Evolutionary conservation across 345 rosid species (phyloP).

Genomic region (Adansonia digitata): DNA sequence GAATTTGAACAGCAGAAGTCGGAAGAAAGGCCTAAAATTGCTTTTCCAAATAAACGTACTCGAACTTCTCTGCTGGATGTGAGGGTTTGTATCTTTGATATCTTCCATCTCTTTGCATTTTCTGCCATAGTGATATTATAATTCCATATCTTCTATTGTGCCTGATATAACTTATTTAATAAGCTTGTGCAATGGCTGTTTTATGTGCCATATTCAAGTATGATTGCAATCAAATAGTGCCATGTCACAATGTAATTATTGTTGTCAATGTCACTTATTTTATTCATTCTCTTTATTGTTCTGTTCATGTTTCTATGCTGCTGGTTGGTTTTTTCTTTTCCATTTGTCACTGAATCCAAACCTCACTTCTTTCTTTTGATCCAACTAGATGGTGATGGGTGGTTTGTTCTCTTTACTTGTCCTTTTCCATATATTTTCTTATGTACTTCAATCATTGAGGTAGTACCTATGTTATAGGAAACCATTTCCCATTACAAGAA

Average conservation of each 20-base stretch:
- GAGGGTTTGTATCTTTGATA: conserved; percentile 43
- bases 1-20: conserved; percentile 75
- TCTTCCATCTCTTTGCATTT: conserved; percentile 7
- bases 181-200: conserved; percentile 2
- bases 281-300: not conserved
- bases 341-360: not conserved
- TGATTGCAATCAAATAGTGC: not conserved
- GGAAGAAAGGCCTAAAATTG: conserved; percentile 68
- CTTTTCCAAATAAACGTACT: conserved; percentile 78
- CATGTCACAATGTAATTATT: not conserved
- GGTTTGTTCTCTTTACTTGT: conserved; percentile 2
- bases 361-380: not conserved
- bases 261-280: not conserved
- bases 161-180: not conserved
- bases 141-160: not conserved
- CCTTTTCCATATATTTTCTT: not conserved
- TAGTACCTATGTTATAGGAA: not conserved
- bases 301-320: not conserved
- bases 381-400: not conserved
- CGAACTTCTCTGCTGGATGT: conserved; percentile 87
- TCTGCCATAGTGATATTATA: not conserved
- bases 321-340: not conserved
- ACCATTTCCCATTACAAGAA: not conserved
- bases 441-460: conserved; percentile 1
- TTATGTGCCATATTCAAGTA: conserved; percentile 1